These are phyloP conservation scores for Talaromyces ruber DNA, from an alignment of 495 filamentous ascomycete genomes.

Conservation along the genomic window DNA sequence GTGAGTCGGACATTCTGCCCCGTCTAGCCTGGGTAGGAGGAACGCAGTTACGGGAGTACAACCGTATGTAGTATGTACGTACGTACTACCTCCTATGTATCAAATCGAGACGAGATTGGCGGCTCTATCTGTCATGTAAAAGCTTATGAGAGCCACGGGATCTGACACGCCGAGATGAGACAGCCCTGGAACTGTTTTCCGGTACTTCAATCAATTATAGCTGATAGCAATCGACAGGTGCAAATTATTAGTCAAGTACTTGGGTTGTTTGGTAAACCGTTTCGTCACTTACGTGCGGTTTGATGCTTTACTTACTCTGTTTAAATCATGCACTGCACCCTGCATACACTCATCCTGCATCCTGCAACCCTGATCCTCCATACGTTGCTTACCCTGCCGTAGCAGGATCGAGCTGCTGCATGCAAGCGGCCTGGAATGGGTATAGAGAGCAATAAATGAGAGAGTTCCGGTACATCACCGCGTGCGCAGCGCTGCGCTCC, in stretches of 20 bases:
- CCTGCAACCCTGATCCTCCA: background rate
- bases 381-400: background rate
- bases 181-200: background rate
- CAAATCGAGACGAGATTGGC: background rate
- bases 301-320: background rate
- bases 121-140: background rate
- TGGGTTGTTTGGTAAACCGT: background rate
- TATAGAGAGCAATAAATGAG: background rate
- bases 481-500: background rate
- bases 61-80: background rate
- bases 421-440: background rate
- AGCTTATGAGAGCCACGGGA: background rate
- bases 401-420: background rate
- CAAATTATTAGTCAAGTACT: background rate
- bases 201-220: background rate
- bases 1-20: background rate
- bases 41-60: background rate
- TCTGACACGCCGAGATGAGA: background rate
- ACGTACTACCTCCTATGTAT: background rate
- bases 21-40: background rate
- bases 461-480: background rate
- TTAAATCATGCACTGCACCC: background rate
- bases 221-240: background rate
- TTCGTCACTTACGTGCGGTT: background rate
- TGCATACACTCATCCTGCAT: background rate